Evolutionary conservation across 176 grass and related monocot species (phyloP).

Genomic region (Phyllostachys edulis): DNA sequence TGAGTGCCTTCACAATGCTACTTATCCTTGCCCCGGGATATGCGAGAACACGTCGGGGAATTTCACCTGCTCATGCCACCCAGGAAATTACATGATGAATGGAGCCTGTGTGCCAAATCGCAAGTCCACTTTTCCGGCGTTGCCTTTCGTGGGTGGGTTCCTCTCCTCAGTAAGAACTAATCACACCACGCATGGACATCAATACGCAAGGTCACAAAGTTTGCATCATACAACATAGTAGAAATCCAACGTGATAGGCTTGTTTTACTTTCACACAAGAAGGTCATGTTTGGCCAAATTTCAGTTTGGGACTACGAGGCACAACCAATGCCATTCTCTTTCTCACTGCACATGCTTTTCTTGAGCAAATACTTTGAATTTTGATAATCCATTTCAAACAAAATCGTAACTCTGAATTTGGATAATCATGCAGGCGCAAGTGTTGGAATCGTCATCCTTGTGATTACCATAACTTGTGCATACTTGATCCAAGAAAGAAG

Average conservation of each 20-base stretch:
- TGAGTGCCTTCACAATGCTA: background rate
- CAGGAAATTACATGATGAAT: background rate
- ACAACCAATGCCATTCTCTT: too few relatives aligned
- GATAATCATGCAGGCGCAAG: slow-evolving; percentile 1
- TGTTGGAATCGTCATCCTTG: background rate
- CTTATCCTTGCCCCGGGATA: background rate
- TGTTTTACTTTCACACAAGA: background rate
- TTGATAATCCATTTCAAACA: too few relatives aligned
- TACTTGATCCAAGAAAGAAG: background rate
- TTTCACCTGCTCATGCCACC: background rate
- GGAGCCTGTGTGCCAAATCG: background rate
- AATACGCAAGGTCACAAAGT: background rate
- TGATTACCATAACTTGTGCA: background rate
- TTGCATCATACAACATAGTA: background rate
- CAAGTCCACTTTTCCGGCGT: background rate
- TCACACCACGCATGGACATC: background rate
- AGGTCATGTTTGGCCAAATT: background rate
- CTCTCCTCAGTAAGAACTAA: background rate
- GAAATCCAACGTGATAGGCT: background rate
- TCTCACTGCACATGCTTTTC: too few relatives aligned
- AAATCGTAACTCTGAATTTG: background rate
- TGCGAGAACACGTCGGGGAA: background rate
- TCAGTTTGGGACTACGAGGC: background rate
- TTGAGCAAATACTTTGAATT: too few relatives aligned
- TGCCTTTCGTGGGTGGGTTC: background rate